These are phyloP conservation scores for Chloropicon primus DNA, from an alignment of 139 green algal species.

Conservation along the genomic window DNA sequence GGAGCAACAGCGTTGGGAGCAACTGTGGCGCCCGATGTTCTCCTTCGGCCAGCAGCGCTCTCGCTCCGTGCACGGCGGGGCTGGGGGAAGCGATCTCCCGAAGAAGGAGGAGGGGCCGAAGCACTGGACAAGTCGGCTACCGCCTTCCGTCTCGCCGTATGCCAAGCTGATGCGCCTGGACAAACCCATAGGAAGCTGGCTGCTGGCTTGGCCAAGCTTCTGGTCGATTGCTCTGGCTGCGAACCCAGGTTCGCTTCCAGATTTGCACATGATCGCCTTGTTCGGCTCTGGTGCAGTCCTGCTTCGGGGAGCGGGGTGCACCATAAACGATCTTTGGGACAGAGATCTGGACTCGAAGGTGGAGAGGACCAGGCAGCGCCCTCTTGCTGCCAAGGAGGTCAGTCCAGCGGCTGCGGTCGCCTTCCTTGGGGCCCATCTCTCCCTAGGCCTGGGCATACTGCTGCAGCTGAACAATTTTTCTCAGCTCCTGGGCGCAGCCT, in stretches of 20 bases:
- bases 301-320: constrained; percentile 81
- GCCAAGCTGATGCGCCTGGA: constrained; percentile 73
- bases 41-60: neutral
- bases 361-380: constrained; percentile 50
- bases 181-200: constrained; percentile 76
- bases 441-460: constrained; percentile 64
- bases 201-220: constrained; percentile 80
- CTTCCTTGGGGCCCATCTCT: constrained; percentile 71
- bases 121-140: constrained; percentile 7
- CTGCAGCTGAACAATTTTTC: constrained; percentile 87
- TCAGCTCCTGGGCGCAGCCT: constrained; percentile 71
- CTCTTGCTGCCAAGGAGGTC: constrained; percentile 49
- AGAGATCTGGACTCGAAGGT: constrained; percentile 60
- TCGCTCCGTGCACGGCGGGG: neutral
- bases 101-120: neutral
- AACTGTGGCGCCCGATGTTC: too few relatives aligned
- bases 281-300: constrained; percentile 68
- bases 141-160: constrained; percentile 42
- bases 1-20: too few relatives aligned
- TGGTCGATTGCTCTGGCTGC: constrained; percentile 84
- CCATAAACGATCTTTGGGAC: constrained; percentile 96
- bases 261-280: constrained; percentile 48
- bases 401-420: constrained; percentile 29
- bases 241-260: constrained; percentile 47
- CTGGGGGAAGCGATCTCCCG: neutral